phyloP scores from a whole-genome alignment of 208 protist genomes.

The Leishmania major region DNA sequence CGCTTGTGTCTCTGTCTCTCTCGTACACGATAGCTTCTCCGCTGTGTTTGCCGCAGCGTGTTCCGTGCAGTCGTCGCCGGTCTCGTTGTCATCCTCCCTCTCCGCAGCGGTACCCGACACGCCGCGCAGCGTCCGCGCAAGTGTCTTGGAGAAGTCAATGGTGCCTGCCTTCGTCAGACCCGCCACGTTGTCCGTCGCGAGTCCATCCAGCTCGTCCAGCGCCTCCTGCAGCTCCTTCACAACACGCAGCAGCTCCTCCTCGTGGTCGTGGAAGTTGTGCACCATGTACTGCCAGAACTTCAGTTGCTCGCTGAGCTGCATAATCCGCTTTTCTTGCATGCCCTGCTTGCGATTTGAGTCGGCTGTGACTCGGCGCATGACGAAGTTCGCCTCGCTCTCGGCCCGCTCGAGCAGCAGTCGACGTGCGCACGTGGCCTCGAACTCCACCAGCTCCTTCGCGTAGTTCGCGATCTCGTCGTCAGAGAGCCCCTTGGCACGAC shows the following conservation, averaged over 20 bases:
- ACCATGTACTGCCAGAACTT: slow-evolving; percentile 95
- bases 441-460: slow-evolving; percentile 90
- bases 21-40: not conserved
- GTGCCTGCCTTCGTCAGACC: slow-evolving; percentile 68
- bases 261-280: slow-evolving; percentile 93
- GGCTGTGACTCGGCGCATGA: slow-evolving; percentile 87
- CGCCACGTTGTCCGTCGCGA: slow-evolving; percentile 50
- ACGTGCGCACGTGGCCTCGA: slow-evolving; percentile 81
- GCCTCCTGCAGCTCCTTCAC: slow-evolving; percentile 68
- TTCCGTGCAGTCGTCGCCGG: not conserved
- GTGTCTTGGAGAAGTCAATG: slow-evolving; percentile 75
- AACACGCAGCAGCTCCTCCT: slow-evolving; percentile 82
- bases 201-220: slow-evolving; percentile 83
- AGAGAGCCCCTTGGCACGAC: slow-evolving; percentile 67
- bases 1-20: not conserved
- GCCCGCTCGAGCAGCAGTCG: slow-evolving; percentile 84
- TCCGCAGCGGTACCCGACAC: not conserved
- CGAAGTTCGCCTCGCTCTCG: slow-evolving; percentile 85
- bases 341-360: slow-evolving; percentile 86
- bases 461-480: slow-evolving; percentile 89
- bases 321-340: slow-evolving; percentile 88
- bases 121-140: slow-evolving; percentile 39
- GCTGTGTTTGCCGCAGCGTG: not conserved
- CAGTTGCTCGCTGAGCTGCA: slow-evolving; percentile 86
- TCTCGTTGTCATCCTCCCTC: slow-evolving; percentile 5